Evolutionary conservation across 148 eudicot genomes (phyloP), one percentile per base, ranked within the genome.

Genomic region (Rhododendron simsii): DNA sequence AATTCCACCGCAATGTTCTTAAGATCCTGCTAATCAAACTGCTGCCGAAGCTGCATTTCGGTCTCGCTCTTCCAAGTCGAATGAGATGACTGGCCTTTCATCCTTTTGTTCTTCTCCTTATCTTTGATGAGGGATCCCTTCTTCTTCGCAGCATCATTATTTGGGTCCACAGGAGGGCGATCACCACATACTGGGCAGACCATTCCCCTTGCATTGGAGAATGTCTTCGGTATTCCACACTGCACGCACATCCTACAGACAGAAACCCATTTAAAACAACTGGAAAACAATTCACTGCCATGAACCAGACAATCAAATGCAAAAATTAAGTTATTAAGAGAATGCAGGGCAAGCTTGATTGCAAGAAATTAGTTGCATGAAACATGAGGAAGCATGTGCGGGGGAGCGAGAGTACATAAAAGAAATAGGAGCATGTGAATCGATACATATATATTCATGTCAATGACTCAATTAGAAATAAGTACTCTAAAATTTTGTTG

Each of bases 61-160:
- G 98, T 93, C 94, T 98, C 99, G 51, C 96, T 98, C 87, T 98
- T 98, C 99, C 99, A 98, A 0, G 96, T 91, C 0, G 99, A 96
- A 57, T 98, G 99, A 10, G 99, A 95, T 55, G 99, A 98, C 83
- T 98, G 99, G 37, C 99, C 99, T 87, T 91, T 95, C 99, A 95
- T 95, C 85, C 99, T 91, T 93, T 98, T 98, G 86, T 77, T 86
- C 89, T 98, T 98, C 91, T 98, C 99, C 93, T 98, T 98, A 55
- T 98, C 99, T 89, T 98, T 98, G 7, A 98, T 83, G n/a, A 90
- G 86, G 18, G 99, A 95, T 14, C 95, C 94, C 87, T 93, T 93
- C 93, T 98, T 98, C 93, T 94, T 98, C 21, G 67, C 50, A 33
- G 87, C n/a, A 83, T 95, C 98, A 37, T 85, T 81, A 18, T 88